Percentiles rank a stretch among this genome's conserved stretches.
Evolutionary conservation across 306 rosid species (phyloP).

Genomic region (Trichosanthes cucumerina): DNA sequence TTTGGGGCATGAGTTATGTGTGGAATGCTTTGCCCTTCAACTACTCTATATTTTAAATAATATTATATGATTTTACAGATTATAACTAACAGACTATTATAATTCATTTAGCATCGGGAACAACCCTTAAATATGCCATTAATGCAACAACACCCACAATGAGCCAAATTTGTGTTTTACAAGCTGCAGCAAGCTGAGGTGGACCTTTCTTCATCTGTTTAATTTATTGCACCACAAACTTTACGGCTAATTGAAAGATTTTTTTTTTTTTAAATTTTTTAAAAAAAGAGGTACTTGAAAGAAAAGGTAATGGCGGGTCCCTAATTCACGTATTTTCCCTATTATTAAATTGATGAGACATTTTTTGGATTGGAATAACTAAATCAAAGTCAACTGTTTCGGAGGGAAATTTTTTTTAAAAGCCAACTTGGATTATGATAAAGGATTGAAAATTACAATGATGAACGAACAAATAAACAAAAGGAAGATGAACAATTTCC

Average conservation of each 20-base stretch:
- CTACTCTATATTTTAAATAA: too few species aligned
- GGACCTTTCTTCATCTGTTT: neutral
- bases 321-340: neutral
- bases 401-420: neutral
- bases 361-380: neutral
- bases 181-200: neutral
- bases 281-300: neutral
- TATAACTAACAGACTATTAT: too few species aligned
- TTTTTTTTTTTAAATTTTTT: too few species aligned
- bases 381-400: neutral
- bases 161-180: neutral
- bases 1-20: too few species aligned
- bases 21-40: too few species aligned
- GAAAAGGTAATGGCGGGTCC: neutral
- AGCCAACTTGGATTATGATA: neutral
- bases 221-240: neutral
- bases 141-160: neutral
- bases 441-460: neutral
- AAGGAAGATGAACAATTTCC: neutral
- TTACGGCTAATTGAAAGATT: too few species aligned
- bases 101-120: too few species aligned
- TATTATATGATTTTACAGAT: too few species aligned
- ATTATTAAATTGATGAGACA: neutral
- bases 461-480: neutral
- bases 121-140: neutral